Base-by-base conservation (phyloP, 1,284 basidiomycete genomes). In the Stereum hirsutum region DNA sequence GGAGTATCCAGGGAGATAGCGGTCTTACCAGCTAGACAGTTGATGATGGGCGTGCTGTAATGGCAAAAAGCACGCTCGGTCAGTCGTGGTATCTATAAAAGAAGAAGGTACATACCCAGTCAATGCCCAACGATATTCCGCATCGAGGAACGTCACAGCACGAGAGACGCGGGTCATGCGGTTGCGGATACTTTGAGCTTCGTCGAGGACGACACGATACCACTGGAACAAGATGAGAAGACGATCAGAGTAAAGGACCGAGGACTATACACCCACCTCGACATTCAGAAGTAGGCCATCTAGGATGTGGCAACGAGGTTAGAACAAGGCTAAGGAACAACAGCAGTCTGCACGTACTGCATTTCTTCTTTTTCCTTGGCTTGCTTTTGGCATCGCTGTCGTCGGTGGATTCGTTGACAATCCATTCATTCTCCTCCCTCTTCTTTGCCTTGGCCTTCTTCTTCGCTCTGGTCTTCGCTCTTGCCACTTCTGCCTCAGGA, bases 111-210 rank as follows among this genome's bases (percentile, higher is more conserved):
- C 57, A 6, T 57, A 73, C 65, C 74, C 74, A 23, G 73, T 75
- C 4, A 78, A 60, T 47, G 70, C 72, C 75, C 75, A 78, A 20
- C 74, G 64, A 50, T 72, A 66, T 8, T 46, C 63, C 1, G 68
- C 44, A 2, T 60, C 54, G 8, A 78, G 55, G 14, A 69, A 62
- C 6, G 68, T 68, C 4, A 75, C 68, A 4, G 70, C 70, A 30
- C 67, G 69, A 27, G 70, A 75, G 19, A 61, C 63, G 4, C 32
- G 30, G 21, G 34, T 43, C 15, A 41, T 41, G 25, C 27, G 41
- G 73, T 57, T 78, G 5, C 74, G 62, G 44, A 78, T 70, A 31
- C 63, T 62, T 46, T 79, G 76, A 0, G 73, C 75, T 52, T 79
- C 76, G 43, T 79, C 76, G 2, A 75, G 56, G 14, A 75, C 61